These are phyloP conservation scores for Malassezia obtusa DNA, from an alignment of 1,284 basidiomycete genomes.

Conservation along the genomic window DNA sequence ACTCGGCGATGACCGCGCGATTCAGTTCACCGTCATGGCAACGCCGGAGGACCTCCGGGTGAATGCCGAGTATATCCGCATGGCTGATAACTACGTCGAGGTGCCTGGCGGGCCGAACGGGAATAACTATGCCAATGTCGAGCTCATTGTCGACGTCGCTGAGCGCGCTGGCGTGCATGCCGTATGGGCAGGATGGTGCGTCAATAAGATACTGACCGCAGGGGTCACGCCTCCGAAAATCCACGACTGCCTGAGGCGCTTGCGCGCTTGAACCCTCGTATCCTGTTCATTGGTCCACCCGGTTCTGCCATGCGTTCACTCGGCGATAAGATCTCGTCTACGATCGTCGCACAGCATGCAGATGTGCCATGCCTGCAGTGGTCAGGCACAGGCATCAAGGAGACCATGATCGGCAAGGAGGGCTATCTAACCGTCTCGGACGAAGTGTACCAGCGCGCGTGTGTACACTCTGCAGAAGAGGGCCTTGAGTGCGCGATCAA, in stretches of 20 bases:
- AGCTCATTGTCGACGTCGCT: constrained; percentile 95
- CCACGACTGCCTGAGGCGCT: constrained; percentile 93
- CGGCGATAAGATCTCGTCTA: constrained; percentile 98
- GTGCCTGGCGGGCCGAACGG: constrained; percentile 97
- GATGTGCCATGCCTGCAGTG: constrained; percentile 98
- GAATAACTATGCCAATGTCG: constrained; percentile 99
- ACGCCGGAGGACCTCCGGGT: constrained; percentile 93
- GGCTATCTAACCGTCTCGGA: constrained; percentile 93
- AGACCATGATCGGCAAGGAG: constrained; percentile 72
- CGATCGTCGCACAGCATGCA: constrained; percentile 95
- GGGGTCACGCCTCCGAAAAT: constrained; percentile 95
- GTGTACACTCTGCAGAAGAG: constrained; percentile 79
- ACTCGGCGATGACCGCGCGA: constrained; percentile 85
- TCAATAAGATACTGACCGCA: neutral
- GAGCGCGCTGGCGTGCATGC: constrained; percentile 95
- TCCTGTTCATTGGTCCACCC: constrained; percentile 97
- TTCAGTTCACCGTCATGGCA: constrained; percentile 99
- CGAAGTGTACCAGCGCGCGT: constrained; percentile 78
- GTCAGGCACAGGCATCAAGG: constrained; percentile 89
- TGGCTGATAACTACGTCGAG: constrained; percentile 98
- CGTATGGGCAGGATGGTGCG: constrained; percentile 92
- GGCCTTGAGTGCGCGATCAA: constrained; percentile 72
- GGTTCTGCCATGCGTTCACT: constrained; percentile 98
- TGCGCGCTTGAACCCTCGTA: constrained; percentile 81
- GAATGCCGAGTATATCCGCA: constrained; percentile 99